Percentiles rank a stretch among this genome's conserved stretches.
Evolutionary conservation across 2,329 filamentous ascomycete species (phyloP).

Genomic region (Diaporthe sp.): DNA sequence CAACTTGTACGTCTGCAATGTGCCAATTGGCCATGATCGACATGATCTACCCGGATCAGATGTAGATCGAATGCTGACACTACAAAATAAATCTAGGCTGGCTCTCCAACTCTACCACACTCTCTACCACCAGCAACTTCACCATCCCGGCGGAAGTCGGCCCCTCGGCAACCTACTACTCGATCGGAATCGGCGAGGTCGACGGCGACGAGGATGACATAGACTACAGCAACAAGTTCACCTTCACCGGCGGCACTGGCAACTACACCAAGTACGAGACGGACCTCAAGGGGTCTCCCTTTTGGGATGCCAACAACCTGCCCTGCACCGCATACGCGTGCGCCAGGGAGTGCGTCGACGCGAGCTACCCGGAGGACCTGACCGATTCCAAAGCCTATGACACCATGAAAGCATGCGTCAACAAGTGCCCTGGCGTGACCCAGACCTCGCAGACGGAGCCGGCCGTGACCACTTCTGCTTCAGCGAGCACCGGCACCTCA

Average conservation of each 20-base stretch:
- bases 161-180: slow-evolving; percentile 18
- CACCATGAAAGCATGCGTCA: slow-evolving; percentile 11
- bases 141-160: background rate
- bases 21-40: background rate
- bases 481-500: background rate
- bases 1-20: slow-evolving; percentile 16
- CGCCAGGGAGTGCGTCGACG: slow-evolving; percentile 14
- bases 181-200: slow-evolving; percentile 3
- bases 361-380: slow-evolving; percentile 21
- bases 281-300: slow-evolving; percentile 6
- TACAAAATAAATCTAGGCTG: background rate
- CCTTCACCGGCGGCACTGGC: slow-evolving; percentile 39
- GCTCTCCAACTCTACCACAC: slow-evolving; percentile 21
- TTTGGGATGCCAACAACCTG: slow-evolving; percentile 21
- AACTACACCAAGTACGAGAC: slow-evolving; percentile 40
- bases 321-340: slow-evolving; percentile 7
- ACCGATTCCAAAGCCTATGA: slow-evolving; percentile 43
- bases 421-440: background rate
- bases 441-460: slow-evolving; percentile 10
- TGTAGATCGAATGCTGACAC: background rate
- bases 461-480: background rate
- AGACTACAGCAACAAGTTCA: slow-evolving; percentile 35
- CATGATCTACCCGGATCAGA: background rate
- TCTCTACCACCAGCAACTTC: background rate
- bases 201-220: slow-evolving; percentile 6